Evolutionary conservation across 2,329 filamentous ascomycete genomes (phyloP).

Genomic region (Venturiaceae sp.): DNA sequence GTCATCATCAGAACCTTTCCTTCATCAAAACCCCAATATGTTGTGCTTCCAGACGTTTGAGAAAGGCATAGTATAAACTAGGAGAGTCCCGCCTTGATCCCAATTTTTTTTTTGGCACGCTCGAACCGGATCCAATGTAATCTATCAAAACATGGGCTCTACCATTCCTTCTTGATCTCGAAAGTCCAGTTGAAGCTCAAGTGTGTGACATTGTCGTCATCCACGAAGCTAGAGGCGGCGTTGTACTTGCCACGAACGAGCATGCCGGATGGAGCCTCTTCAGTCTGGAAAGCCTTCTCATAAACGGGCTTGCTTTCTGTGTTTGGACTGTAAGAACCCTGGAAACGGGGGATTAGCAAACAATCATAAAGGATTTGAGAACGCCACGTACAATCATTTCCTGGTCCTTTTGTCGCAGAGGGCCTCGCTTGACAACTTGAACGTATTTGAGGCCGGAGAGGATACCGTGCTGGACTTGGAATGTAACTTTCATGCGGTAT

Average conservation of each 20-base stretch:
- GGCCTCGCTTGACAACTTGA: constrained; percentile 85
- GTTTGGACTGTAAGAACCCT: constrained; percentile 91
- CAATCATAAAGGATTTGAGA: not conserved
- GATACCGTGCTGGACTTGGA: constrained; percentile 96
- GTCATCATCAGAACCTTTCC: not conserved
- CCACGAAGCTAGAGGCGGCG: constrained; percentile 80
- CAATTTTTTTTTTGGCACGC: not conserved
- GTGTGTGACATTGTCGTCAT: constrained; percentile 88
- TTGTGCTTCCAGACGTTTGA: too few relatives aligned
- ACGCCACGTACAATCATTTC: constrained; percentile 80
- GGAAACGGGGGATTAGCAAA: not conserved
- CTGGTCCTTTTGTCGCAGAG: constrained; percentile 81
- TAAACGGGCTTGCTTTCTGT: constrained; percentile 80
- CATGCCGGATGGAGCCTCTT: constrained; percentile 89
- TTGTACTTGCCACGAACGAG: constrained; percentile 84
- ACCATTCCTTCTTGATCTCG: constrained; percentile 96
- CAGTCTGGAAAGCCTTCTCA: constrained; percentile 80
- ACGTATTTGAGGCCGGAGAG: constrained; percentile 93
- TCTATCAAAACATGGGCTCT: constrained; percentile 16
- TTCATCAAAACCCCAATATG: not conserved
- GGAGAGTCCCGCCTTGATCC: too few relatives aligned
- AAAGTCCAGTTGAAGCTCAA: constrained; percentile 94
- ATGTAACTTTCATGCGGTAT: constrained; percentile 90
- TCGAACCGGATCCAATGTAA: not conserved
- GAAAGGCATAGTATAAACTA: too few relatives aligned